Conservation (phyloP, 352 stramenopile species). For the Phytophthora sp. region DNA sequence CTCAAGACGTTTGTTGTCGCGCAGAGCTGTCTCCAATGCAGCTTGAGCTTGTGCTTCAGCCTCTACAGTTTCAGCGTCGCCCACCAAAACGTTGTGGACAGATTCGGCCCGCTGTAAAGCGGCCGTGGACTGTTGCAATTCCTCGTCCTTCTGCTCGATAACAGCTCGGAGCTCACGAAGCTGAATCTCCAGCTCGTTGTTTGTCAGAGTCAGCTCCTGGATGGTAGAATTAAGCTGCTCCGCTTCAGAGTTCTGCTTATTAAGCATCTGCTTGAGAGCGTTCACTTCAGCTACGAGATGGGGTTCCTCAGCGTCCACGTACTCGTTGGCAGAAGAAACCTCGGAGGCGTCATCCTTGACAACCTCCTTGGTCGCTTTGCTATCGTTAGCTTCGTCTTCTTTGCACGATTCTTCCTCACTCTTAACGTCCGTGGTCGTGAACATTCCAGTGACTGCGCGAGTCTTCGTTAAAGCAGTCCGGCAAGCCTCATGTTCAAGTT, state of each 20-base stretch:
- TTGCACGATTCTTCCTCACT: slow-evolving; percentile 34
- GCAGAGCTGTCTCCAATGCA: slow-evolving; percentile 36
- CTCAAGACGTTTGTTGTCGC: slow-evolving; percentile 47
- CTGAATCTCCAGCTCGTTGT: slow-evolving; percentile 33
- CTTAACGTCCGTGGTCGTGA: slow-evolving; percentile 30
- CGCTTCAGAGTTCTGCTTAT: slow-evolving; percentile 24
- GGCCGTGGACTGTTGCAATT: slow-evolving; percentile 27
- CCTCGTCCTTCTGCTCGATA: slow-evolving; percentile 34
- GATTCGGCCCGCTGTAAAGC: slow-evolving; percentile 30
- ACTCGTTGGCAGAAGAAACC: slow-evolving; percentile 63
- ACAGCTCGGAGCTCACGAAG: slow-evolving; percentile 22
- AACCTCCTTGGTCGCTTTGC: slow-evolving; percentile 5
- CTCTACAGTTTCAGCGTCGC: slow-evolving; percentile 24
- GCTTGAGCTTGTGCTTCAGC: slow-evolving; percentile 29
- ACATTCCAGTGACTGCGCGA: slow-evolving; percentile 12
- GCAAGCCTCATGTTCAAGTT: slow-evolving; percentile 49
- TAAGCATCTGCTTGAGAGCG: slow-evolving; percentile 49
- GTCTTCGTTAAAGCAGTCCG: slow-evolving; percentile 14
- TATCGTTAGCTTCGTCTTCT: too few species aligned
- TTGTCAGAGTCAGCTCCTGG: slow-evolving; percentile 25
- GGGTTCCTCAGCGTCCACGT: slow-evolving; percentile 60
- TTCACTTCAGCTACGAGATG: slow-evolving; percentile 59
- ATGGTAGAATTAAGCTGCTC: slow-evolving; percentile 31
- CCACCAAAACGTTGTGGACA: slow-evolving; percentile 23
- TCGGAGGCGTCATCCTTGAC: slow-evolving; percentile 46